Evolutionary conservation across 2,329 filamentous ascomycete genomes (phyloP).

Genomic region (Beauveria sp.): DNA sequence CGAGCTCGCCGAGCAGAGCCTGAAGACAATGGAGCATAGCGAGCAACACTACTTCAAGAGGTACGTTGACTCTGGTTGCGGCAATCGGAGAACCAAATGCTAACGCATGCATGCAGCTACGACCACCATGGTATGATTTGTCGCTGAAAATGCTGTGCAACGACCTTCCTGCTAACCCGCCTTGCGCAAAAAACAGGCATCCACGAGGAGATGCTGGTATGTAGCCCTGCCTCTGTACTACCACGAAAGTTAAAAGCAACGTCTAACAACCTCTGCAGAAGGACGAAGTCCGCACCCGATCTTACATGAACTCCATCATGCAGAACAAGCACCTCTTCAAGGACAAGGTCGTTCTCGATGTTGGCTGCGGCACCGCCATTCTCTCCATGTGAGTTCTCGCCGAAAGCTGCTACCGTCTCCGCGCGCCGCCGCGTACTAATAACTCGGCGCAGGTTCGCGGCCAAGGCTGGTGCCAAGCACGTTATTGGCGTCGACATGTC

Average conservation of each 20-base stretch:
- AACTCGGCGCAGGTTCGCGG: slow-evolving; percentile 68
- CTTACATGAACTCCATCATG: slow-evolving; percentile 95
- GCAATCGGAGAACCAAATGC: slow-evolving; percentile 16
- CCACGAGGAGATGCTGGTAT: slow-evolving; percentile 95
- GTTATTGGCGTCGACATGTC: slow-evolving; percentile 99
- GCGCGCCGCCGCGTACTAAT: background rate
- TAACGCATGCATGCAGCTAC: slow-evolving; percentile 56
- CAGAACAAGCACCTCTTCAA: slow-evolving; percentile 95
- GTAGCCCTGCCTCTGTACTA: slow-evolving; percentile 29
- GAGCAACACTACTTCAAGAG: slow-evolving; percentile 99
- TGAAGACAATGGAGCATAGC: slow-evolving; percentile 76
- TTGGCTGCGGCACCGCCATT: slow-evolving; percentile 94
- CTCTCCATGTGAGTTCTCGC: slow-evolving; percentile 76
- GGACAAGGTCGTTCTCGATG: slow-evolving; percentile 78
- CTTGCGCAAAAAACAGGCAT: slow-evolving; percentile 53
- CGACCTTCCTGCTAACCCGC: background rate
- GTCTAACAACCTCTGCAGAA: slow-evolving; percentile 51
- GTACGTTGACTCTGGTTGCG: slow-evolving; percentile 35
- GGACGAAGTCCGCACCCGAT: slow-evolving; percentile 94
- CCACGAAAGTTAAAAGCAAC: slow-evolving; percentile 1
- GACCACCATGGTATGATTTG: slow-evolving; percentile 78
- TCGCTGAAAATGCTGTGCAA: slow-evolving; percentile 11
- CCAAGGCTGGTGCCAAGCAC: slow-evolving; percentile 92
- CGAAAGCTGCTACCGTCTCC: background rate
- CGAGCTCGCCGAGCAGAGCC: slow-evolving; percentile 52